phyloP scores from a whole-genome alignment of 805 yeast genomes.

The Ascoidea rubescens region DNA sequence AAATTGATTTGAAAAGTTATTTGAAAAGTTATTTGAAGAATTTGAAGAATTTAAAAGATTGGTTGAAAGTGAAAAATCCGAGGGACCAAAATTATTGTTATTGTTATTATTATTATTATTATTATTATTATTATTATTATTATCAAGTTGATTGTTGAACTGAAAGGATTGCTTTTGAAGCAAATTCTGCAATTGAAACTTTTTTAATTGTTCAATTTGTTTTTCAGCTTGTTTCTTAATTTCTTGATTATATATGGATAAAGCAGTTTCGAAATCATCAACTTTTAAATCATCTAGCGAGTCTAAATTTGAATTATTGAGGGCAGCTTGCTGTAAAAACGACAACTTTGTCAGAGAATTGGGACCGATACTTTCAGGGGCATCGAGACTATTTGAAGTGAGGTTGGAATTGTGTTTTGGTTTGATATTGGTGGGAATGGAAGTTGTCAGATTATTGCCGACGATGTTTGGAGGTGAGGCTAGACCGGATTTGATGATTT shows the following conservation, averaged over 20 bases:
- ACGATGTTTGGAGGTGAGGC: no score
- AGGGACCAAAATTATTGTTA: background rate
- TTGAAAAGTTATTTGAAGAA: background rate
- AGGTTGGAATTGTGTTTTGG: no score
- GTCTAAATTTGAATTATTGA: background rate
- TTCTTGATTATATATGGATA: conserved; percentile 2
- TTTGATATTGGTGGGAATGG: no score
- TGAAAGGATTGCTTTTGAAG: background rate
- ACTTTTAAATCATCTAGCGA: conserved; percentile 6
- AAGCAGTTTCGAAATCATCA: conserved; percentile 9
- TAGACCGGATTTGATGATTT: no score
- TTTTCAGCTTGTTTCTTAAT: conserved; percentile 5
- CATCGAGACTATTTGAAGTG: no score
- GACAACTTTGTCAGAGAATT: background rate
- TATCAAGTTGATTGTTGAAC: background rate
- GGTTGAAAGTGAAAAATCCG: background rate
- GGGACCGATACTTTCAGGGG: background rate
- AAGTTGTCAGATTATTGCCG: no score
- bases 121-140: background rate
- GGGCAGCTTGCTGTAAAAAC: background rate
- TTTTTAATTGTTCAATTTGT: conserved; percentile 6
- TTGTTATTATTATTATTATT: background rate
- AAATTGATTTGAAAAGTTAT: background rate
- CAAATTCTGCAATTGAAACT: conserved; percentile 6
- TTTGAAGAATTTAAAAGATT: background rate